Conservation (phyloP, 345 rosid genomes). For the Combretum micranthum region DNA sequence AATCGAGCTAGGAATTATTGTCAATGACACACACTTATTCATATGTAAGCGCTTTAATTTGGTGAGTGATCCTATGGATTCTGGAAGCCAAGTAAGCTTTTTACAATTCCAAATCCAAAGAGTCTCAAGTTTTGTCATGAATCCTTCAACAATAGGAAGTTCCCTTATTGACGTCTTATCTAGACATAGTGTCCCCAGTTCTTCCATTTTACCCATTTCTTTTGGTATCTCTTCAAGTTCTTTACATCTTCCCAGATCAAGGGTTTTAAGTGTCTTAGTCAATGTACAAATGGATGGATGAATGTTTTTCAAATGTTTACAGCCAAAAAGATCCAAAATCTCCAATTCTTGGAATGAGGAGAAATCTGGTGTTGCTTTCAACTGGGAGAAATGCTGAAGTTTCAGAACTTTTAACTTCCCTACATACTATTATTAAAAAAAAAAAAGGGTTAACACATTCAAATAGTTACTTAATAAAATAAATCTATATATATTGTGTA, state of each 20-base stretch:
- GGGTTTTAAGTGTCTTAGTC: background rate
- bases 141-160: background rate
- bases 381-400: too few relatives aligned
- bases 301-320: background rate
- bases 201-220: background rate
- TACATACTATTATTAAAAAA: too few relatives aligned
- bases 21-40: too few relatives aligned
- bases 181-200: background rate
- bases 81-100: background rate
- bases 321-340: background rate
- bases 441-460: too few relatives aligned
- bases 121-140: background rate
- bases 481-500: too few relatives aligned
- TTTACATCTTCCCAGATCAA: background rate
- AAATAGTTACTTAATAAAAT: too few relatives aligned
- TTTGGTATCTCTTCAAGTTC: background rate
- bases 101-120: accelerated
- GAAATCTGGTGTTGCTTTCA: too few relatives aligned
- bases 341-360: background rate
- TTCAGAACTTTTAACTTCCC: too few relatives aligned
- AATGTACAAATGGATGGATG: background rate
- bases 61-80: background rate
- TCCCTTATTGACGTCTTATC: too few relatives aligned
- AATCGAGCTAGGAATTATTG: background rate
- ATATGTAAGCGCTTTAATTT: background rate